phyloP scores from a whole-genome alignment of 2,329 filamentous ascomycete species.

The Diaporthe amygdali region DNA sequence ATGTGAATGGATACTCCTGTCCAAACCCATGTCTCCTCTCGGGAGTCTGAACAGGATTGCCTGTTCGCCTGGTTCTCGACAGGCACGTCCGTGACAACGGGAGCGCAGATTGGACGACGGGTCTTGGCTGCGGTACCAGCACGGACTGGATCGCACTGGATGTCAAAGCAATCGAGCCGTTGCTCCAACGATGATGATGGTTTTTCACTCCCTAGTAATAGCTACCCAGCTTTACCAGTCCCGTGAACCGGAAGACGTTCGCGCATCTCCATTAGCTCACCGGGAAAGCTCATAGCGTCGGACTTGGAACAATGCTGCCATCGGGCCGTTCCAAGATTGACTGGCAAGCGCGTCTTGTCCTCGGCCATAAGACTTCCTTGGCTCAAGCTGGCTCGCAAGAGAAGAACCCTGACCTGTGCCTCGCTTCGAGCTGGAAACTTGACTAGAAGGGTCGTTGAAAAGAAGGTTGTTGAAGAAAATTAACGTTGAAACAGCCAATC shows the following conservation, averaged over 20 bases:
- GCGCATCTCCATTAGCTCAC: background rate
- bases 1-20: constrained; percentile 16
- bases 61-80: too few relatives aligned
- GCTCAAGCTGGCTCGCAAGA: background rate
- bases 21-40: constrained; percentile 13
- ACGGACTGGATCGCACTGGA: background rate
- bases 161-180: background rate
- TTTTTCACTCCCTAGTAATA: background rate
- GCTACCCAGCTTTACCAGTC: background rate
- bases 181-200: background rate
- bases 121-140: background rate
- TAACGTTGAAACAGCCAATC: constrained; percentile 16
- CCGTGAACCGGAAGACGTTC: constrained; percentile 1
- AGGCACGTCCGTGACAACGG: background rate
- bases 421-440: background rate
- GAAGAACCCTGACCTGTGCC: background rate
- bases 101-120: constrained; percentile 1
- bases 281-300: background rate
- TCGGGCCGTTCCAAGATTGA: background rate
- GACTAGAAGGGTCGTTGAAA: background rate
- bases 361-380: background rate
- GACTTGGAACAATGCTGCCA: background rate
- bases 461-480: constrained; percentile 9
- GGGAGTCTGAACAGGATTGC: background rate
- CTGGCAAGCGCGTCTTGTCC: background rate